Evolutionary conservation across 192 early-diverging fungal species (phyloP).

Genomic region (Haplosporangium gracile): DNA sequence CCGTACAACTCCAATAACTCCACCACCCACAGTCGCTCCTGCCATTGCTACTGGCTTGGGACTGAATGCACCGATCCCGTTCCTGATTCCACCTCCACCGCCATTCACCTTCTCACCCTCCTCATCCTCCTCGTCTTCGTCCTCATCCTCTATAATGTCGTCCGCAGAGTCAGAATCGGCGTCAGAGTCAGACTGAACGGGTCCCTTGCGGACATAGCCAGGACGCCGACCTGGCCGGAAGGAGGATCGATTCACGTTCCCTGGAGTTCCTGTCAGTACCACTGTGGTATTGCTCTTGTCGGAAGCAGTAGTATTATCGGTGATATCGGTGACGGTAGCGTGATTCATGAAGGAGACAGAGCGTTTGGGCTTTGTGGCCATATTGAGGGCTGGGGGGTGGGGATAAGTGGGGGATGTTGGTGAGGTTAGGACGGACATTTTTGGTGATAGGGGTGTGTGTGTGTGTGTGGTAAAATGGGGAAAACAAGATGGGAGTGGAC

Average conservation of each 20-base stretch:
- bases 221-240: conserved; percentile 31
- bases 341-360: conserved; percentile 44
- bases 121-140: background rate
- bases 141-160: background rate
- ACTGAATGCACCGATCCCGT: background rate
- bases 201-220: conserved; percentile 40
- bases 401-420: background rate
- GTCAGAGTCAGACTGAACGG: conserved; percentile 30
- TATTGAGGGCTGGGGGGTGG: conserved; percentile 20
- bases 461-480: background rate
- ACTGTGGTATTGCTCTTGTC: background rate
- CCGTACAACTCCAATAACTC: background rate
- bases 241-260: conserved; percentile 19
- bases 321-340: background rate
- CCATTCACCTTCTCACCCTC: background rate
- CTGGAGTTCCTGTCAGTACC: background rate
- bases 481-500: background rate
- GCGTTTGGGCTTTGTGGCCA: conserved; percentile 31
- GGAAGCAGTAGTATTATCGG: background rate
- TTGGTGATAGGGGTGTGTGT: background rate
- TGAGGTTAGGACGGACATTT: background rate
- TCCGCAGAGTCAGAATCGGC: conserved; percentile 10
- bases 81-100: background rate
- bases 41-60: background rate
- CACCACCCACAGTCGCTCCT: background rate